Conservation (phyloP, 345 rosid genomes). For the Ceriops decandra region DNA sequence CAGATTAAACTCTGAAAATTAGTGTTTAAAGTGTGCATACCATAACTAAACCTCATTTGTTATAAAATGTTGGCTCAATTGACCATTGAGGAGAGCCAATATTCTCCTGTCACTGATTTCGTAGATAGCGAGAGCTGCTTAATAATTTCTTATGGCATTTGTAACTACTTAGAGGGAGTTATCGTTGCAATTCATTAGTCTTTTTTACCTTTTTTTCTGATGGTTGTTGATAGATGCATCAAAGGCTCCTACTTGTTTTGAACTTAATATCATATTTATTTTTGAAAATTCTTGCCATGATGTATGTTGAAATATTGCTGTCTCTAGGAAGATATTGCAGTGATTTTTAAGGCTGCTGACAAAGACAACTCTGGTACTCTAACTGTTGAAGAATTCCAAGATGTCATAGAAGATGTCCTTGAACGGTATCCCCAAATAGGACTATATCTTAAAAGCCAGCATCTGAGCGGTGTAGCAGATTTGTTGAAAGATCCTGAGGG, state of each 20-base stretch:
- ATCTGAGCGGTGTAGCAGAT: constrained; percentile 48
- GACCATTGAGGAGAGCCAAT: not conserved
- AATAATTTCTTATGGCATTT: not conserved
- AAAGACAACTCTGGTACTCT: constrained; percentile 76
- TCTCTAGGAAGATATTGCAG: constrained; percentile 60
- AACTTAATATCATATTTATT: not conserved
- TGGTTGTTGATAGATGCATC: not conserved
- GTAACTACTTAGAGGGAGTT: not conserved
- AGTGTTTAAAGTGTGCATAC: not conserved
- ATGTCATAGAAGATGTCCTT: constrained; percentile 68
- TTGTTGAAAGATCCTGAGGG: constrained; percentile 73
- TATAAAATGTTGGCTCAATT: not conserved
- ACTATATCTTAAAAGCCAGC: constrained; percentile 64
- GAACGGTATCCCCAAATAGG: constrained; percentile 82
- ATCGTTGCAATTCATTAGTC: not conserved
- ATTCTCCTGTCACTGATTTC: not conserved
- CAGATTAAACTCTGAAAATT: not conserved
- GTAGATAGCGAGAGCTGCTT: not conserved
- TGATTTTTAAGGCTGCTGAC: constrained; percentile 83
- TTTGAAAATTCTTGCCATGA: not conserved
- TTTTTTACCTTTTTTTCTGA: not conserved
- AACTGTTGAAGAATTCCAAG: constrained; percentile 64
- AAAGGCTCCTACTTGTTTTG: not conserved
- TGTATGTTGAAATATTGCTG: not conserved
- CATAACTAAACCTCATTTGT: not conserved